Percentiles rank a stretch among this genome's conserved stretches.
Evolutionary conservation across 179 eudicot genomes (phyloP).

Genomic region (Beta macrorhiza): DNA sequence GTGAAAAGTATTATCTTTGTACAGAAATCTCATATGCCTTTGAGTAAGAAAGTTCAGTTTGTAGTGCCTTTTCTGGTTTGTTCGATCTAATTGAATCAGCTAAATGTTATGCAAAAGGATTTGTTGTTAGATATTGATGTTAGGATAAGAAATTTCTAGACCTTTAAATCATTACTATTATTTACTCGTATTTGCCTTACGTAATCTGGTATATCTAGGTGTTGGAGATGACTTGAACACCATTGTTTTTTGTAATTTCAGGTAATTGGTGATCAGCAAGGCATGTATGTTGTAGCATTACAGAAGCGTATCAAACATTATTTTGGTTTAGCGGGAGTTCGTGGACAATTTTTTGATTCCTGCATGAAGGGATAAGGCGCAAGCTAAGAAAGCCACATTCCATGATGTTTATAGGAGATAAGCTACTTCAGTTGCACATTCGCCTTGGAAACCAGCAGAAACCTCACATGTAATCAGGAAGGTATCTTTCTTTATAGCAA

Average conservation of each 20-base stretch:
- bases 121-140: background rate
- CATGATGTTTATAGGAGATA: background rate
- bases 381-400: background rate
- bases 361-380: slow-evolving; percentile 14
- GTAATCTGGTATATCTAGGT: background rate
- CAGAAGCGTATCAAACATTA: slow-evolving; percentile 9
- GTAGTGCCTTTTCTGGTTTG: background rate
- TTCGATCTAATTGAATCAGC: background rate
- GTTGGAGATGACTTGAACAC: background rate
- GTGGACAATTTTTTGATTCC: background rate
- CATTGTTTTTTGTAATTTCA: background rate
- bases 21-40: background rate
- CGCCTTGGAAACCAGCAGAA: slow-evolving; percentile 14
- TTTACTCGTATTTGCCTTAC: background rate
- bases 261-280: slow-evolving; percentile 25
- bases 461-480: slow-evolving; percentile 26
- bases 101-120: background rate
- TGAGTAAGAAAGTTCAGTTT: background rate
- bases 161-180: background rate
- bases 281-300: slow-evolving; percentile 20
- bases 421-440: slow-evolving; percentile 1
- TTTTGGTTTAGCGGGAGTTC: background rate
- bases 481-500: slow-evolving; percentile 29
- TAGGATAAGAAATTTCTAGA: background rate
- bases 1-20: background rate